Evolutionary conservation across 768 basidiomycete genomes (phyloP).

Genomic region (Amanita muscaria): DNA sequence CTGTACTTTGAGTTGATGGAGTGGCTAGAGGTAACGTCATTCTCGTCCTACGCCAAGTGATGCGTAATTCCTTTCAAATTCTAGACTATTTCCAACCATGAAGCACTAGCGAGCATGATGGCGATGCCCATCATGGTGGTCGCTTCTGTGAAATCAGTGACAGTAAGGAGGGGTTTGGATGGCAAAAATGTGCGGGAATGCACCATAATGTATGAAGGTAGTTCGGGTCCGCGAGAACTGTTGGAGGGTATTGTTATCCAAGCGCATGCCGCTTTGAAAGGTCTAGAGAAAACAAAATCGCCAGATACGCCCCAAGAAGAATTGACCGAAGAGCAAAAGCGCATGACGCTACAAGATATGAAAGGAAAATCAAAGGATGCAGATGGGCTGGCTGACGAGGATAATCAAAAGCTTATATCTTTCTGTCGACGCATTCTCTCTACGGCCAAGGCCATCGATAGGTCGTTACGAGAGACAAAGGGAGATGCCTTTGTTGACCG

Average conservation of each 20-base stretch:
- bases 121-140: constrained; percentile 95
- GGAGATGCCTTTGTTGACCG: constrained; percentile 80
- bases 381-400: constrained; percentile 43
- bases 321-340: constrained; percentile 85
- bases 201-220: constrained; percentile 83
- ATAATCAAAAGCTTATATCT: constrained; percentile 65
- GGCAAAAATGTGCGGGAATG: constrained; percentile 57
- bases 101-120: constrained; percentile 91
- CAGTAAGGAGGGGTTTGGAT: constrained; percentile 40
- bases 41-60: background rate
- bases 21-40: constrained; percentile 81
- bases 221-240: constrained; percentile 83
- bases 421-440: constrained; percentile 84
- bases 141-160: constrained; percentile 54
- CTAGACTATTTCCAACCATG: constrained; percentile 88
- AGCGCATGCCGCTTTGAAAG: constrained; percentile 86
- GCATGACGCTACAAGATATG: constrained; percentile 54
- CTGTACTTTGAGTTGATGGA: constrained; percentile 86
- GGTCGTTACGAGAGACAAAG: constrained; percentile 82
- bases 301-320: constrained; percentile 44
- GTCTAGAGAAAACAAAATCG: constrained; percentile 58
- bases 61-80: no score
- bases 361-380: constrained; percentile 63
- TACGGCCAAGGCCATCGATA: constrained; percentile 80
- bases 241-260: constrained; percentile 89